These are phyloP conservation scores for Russula griseocarnosa DNA, from an alignment of 768 basidiomycete genomes.

Conservation along the genomic window DNA sequence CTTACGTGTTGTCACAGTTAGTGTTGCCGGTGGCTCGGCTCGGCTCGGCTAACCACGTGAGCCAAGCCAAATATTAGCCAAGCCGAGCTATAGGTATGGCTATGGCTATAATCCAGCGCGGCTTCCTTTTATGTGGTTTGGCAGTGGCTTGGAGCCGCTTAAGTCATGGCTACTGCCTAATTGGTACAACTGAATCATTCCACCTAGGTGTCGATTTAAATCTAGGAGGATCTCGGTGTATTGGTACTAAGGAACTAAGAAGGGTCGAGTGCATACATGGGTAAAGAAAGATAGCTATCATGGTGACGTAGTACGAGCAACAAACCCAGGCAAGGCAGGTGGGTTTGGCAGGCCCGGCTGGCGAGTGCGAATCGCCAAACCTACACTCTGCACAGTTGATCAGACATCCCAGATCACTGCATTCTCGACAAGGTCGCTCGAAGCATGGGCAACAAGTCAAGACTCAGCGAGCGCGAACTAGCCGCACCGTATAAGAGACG, in stretches of 20 bases:
- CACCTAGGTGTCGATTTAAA: too few species aligned
- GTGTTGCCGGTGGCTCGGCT: too few species aligned
- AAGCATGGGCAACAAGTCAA: conserved; percentile 25
- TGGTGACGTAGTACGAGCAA: conserved; percentile 1
- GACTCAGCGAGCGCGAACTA: conserved; percentile 25
- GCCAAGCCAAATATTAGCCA: too few species aligned
- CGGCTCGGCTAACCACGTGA: too few species aligned
- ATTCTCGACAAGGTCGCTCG: conserved; percentile 8
- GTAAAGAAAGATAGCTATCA: conserved; percentile 13
- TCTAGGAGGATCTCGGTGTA: conserved; percentile 6
- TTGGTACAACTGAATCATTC: too few species aligned
- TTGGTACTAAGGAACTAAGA: conserved; percentile 5
- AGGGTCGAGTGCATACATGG: conserved; percentile 6
- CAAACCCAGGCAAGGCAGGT: conserved; percentile 14
- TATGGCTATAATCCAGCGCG: too few species aligned
- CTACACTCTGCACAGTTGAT: conserved; percentile 14
- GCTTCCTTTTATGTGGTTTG: too few species aligned
- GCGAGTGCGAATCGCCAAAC: conserved; percentile 27
- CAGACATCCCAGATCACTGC: not conserved
- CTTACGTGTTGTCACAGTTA: too few species aligned
- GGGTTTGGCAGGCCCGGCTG: conserved; percentile 26
- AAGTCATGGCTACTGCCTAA: too few species aligned
- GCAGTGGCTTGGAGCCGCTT: too few species aligned
- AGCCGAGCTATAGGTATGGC: too few species aligned
- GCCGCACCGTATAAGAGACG: conserved; percentile 26